A percentile compares a stretch with the other conserved stretches of the same genome.
phyloP scores from a whole-genome alignment of 768 basidiomycete species.

The Pisolithus tinctorius region DNA sequence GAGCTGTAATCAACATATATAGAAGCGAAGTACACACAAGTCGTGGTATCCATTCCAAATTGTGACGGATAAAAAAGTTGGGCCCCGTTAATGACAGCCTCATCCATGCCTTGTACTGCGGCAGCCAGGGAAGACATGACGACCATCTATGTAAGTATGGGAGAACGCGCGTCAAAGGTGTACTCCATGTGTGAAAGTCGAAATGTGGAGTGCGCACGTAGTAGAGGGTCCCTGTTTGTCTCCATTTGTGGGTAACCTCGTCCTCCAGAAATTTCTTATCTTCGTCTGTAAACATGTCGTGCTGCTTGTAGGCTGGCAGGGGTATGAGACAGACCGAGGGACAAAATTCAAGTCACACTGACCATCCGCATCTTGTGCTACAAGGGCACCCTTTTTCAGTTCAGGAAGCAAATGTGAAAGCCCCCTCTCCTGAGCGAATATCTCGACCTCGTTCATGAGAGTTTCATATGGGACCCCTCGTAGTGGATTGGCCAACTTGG shows the following conservation, averaged over 20 bases:
- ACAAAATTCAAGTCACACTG: slow-evolving; percentile 13
- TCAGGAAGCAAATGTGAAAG: slow-evolving; percentile 35
- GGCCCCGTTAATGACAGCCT: slow-evolving; percentile 15
- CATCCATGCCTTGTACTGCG: slow-evolving; percentile 59
- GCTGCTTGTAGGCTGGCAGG: slow-evolving; percentile 33
- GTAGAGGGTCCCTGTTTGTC: slow-evolving; percentile 27
- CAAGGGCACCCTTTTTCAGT: slow-evolving; percentile 66
- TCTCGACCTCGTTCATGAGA: slow-evolving; percentile 53
- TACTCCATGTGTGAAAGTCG: background rate
- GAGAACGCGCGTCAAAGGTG: slow-evolving; percentile 23
- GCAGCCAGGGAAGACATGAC: slow-evolving; percentile 65
- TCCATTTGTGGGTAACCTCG: slow-evolving; percentile 34
- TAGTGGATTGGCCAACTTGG: slow-evolving; percentile 51
- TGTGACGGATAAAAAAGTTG: slow-evolving; percentile 41
- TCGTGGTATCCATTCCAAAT: slow-evolving; percentile 40
- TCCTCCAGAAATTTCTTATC: slow-evolving; percentile 36
- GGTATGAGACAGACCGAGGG: background rate
- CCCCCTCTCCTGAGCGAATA: slow-evolving; percentile 43
- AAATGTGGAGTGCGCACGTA: slow-evolving; percentile 20
- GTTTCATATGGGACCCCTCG: slow-evolving; percentile 52
- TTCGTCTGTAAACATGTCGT: slow-evolving; percentile 35
- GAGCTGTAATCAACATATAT: slow-evolving; percentile 20
- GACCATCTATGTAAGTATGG: slow-evolving; percentile 31
- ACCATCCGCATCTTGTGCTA: slow-evolving; percentile 57
- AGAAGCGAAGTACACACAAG: slow-evolving; percentile 13